Evolutionary conservation across 169 alveolate species (phyloP), one percentile per base, ranked within the genome.

Genomic region (Plasmodium chabaudi): DNA sequence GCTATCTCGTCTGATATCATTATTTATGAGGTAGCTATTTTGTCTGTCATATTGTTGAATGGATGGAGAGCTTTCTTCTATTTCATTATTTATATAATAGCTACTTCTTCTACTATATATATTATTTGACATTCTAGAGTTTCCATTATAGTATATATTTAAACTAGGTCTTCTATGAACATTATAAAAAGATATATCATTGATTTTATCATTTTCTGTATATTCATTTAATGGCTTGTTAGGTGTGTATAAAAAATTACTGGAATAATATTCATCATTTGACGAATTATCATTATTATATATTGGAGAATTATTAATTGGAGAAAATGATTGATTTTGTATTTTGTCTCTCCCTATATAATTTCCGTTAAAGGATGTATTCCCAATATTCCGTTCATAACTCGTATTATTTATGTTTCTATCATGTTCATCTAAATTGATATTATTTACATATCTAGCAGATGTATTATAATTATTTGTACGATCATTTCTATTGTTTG

Each of bases 241-340:
- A 17, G 90, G 90, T 13, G 90, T 82, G 44, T 86, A 86, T 59
- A 86, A 86, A 86, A 86, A 86, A 61, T 70, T 86, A 21, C 59
- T 86, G 7, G 87, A 60, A 51, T 59, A 86, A 17, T 49, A 69
- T 53, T 69, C 87, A 27, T 86, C 91, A 42, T 86, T 86, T 67
- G 89, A 79, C 46, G 88, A 77, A 5, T 77, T 75, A 4, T 57
- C 65, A 19, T 10, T 15, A 49, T 69, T 47, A 19, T 6, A 19
- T 19, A 12, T 69, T 27, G 15, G 17, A 15, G 9, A 27, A 21
- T 65, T 65, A 21, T 21, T 61, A 17, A 23, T 61, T 19, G 13
- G 9, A 23, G 21, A 13, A 51, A 13, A 3, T 13, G 17, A 5
- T 19, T 23, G 6, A 61, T 9, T 61, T 9, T 61, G n/a, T 13